Evolutionary conservation across 306 rosid genomes (phyloP).

Genomic region (Casuarina cunninghamiana): DNA sequence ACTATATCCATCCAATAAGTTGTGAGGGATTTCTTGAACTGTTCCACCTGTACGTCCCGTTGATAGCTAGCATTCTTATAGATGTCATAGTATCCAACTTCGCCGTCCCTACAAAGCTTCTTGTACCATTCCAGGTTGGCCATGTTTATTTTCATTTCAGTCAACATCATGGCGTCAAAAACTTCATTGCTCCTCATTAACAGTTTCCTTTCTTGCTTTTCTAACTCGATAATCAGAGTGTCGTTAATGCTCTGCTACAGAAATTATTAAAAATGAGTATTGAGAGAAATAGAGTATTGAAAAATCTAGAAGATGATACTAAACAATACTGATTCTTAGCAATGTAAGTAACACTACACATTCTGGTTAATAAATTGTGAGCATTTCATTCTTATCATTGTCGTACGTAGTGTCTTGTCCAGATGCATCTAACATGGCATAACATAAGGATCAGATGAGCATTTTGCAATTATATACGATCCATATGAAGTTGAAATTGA

Average conservation of each 20-base stretch:
- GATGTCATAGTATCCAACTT: constrained; percentile 58
- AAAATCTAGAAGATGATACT: no score
- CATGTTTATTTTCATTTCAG: constrained; percentile 41
- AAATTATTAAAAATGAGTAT: background rate
- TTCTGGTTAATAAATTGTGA: no score
- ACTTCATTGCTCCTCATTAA: background rate
- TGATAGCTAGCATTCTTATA: constrained; percentile 15
- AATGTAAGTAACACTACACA: background rate
- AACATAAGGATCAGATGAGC: no score
- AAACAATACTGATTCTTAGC: background rate
- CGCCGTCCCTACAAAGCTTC: constrained; percentile 7
- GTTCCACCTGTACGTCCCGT: constrained; percentile 21
- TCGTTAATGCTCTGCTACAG: constrained; percentile 16
- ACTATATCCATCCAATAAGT: constrained; percentile 58
- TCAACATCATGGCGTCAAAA: constrained; percentile 34
- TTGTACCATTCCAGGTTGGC: constrained; percentile 68
- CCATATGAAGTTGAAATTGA: no score
- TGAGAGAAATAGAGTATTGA: background rate
- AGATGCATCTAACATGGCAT: no score
- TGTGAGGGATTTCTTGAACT: constrained; percentile 31
- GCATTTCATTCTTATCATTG: no score
- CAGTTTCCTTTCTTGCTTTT: constrained; percentile 5
- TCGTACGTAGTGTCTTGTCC: no score
- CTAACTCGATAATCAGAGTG: constrained; percentile 10
- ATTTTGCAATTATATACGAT: no score